Evolutionary conservation across 805 yeast species (phyloP), one percentile per base, ranked within the genome.

Genomic region (Candida verbasci): DNA sequence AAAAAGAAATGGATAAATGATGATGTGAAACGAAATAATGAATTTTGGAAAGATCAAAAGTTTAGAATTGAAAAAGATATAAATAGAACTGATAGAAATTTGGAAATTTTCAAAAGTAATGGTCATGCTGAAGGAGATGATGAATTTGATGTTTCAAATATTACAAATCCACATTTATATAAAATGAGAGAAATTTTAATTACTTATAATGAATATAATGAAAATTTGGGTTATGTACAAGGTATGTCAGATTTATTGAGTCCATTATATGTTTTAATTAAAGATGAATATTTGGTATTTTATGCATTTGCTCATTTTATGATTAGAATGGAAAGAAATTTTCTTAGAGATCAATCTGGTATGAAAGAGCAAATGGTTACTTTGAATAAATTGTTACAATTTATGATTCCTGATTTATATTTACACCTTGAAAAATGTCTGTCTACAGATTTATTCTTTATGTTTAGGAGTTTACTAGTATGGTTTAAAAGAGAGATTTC

Each of bases 191-290:
- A 84, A 48, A 83, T 93, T 42, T 67, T 93, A 26, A 70, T 88
- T 39, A 86, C 97, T 0, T 91, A 83, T 52, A 91, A 93, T 56
- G 88, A 85, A 57, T 73, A 80, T 55, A 89, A 93, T 56, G 69
- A 66, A 31, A 82, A 87, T 47, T 61, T 93, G 47, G 98, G 98
- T 1, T 93, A 93, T 52, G 96, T 93, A 14, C 99, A 93, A 62
- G 99, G 99, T 2, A 93, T 93, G 99, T 79, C 93, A 8, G 99
- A 93, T 58, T 65, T 93, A 35, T 64, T 93, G 24, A 83, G 96
- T 0, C 97, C 97, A 0, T 60, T 93, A 3, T 93, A 87, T 55
- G 76, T 72, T 36, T 60, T 53, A 50, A 65, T 48, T 46, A 72
- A 73, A 46, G 95, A 89, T 55, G 96, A 89, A 47, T 65, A 81